Conservation (phyloP, 305 asterid genomes). For the Plantago coronopus region DNA sequence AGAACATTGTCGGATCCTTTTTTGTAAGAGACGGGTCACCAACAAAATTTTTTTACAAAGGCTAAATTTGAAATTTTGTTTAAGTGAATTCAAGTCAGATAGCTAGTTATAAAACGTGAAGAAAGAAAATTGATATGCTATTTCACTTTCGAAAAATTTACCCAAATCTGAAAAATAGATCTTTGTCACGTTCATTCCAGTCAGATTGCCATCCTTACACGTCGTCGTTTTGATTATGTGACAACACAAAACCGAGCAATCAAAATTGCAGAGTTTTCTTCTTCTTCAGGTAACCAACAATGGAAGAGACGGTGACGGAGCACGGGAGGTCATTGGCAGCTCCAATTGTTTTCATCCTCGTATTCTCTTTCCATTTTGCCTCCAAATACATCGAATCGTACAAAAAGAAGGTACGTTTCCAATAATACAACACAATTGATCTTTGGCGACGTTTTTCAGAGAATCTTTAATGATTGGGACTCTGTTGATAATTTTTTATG, state of each 20-base stretch:
- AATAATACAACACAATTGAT: not conserved
- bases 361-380: conserved; percentile 48
- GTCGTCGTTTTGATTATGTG: conserved; percentile 1
- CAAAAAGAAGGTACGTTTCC: conserved; percentile 45
- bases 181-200: not conserved
- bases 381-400: conserved; percentile 56
- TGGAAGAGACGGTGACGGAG: conserved; percentile 53
- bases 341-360: conserved; percentile 58
- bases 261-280: not conserved
- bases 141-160: no score
- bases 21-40: no score
- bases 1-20: no score
- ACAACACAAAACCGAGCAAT: not conserved
- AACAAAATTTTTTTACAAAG: no score
- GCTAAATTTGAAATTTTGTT: no score
- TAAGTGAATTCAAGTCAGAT: no score
- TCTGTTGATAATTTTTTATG: conserved; percentile 6
- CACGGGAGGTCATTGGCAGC: conserved; percentile 65
- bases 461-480: not conserved
- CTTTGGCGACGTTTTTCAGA: not conserved
- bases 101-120: no score
- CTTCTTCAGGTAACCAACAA: conserved; percentile 3
- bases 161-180: no score
- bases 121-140: no score
- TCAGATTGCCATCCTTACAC: not conserved